Evolutionary conservation across 345 rosid genomes (phyloP).

Genomic region (Aquilaria sinensis): DNA sequence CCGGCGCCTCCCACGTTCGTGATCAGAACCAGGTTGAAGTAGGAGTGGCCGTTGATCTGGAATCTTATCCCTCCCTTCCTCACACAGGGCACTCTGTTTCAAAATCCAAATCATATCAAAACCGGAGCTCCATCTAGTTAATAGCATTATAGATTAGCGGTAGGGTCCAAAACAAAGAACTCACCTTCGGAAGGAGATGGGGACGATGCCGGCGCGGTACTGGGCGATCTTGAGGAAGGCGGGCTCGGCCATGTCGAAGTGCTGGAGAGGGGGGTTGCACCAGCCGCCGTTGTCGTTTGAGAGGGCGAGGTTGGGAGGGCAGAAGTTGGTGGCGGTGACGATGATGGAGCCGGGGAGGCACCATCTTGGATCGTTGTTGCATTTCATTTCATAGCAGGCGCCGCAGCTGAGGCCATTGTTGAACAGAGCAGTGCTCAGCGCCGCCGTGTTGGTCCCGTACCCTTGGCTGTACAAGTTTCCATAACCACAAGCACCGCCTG

Average conservation of each 20-base stretch:
- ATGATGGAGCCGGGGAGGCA: conserved; percentile 55
- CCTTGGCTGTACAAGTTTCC: conserved; percentile 72
- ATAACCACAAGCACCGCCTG: conserved; percentile 86
- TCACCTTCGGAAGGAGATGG: conserved; percentile 81
- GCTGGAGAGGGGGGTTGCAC: conserved; percentile 98
- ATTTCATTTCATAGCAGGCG: conserved; percentile 68
- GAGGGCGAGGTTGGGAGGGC: conserved; percentile 75
- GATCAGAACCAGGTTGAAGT: conserved; percentile 84
- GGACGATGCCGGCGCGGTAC: conserved; percentile 91
- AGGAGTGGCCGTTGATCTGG: conserved; percentile 85
- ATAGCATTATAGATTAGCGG: background rate
- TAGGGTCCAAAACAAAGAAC: background rate
- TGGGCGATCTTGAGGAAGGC: conserved; percentile 93
- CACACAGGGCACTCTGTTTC: conserved; percentile 67
- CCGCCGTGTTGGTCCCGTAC: conserved; percentile 76
- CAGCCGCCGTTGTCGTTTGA: conserved; percentile 91
- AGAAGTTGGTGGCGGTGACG: conserved; percentile 84
- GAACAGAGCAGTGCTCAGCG: conserved; percentile 72
- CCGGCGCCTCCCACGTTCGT: conserved; percentile 91
- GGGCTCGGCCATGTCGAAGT: conserved; percentile 94
- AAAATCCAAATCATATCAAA: background rate
- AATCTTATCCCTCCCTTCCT: conserved; percentile 92
- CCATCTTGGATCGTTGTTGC: conserved; percentile 59
- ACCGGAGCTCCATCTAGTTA: background rate
- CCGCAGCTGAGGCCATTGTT: conserved; percentile 79